phyloP scores from a whole-genome alignment of 345 rosid genomes.

The Brassica incana region DNA sequence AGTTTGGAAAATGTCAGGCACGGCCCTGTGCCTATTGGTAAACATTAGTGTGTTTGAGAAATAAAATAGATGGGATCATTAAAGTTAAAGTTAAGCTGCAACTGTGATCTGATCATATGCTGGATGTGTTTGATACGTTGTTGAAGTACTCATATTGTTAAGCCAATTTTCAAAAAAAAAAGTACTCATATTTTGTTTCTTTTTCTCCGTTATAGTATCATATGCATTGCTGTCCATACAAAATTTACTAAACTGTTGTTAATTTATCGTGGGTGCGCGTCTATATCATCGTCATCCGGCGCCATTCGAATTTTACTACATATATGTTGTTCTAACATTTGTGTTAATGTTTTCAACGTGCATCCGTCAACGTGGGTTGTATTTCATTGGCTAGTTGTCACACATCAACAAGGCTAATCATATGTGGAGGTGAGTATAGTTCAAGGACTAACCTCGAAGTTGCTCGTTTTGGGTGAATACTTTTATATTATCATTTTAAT shows the following conservation, averaged over 20 bases:
- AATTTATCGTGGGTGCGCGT: not conserved
- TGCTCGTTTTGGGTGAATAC: not conserved
- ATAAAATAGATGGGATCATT: not conserved
- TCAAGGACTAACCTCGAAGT: slow-evolving; percentile 10
- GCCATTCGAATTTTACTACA: not conserved
- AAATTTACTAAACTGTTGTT: not conserved
- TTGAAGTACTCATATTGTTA: slow-evolving; percentile 20
- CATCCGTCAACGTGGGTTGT: not conserved
- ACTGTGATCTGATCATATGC: not conserved
- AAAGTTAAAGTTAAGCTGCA: not conserved
- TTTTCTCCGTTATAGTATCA: slow-evolving; percentile 16
- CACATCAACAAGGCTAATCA: not conserved
- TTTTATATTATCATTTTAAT: not conserved
- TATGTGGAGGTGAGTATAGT: not conserved
- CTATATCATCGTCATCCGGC: not conserved
- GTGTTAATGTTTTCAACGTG: not conserved
- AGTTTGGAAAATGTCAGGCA: too few relatives aligned
- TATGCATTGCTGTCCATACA: not conserved
- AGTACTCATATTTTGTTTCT: not conserved
- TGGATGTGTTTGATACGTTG: slow-evolving; percentile 3
- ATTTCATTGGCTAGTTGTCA: slow-evolving; percentile 16
- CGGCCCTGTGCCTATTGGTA: not conserved
- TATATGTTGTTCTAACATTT: not conserved
- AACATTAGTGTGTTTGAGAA: not conserved
- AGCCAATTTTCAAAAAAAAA: too few relatives aligned